Evolutionary conservation across 2,329 filamentous ascomycete genomes (phyloP).

Genomic region (Botrytis aclada): DNA sequence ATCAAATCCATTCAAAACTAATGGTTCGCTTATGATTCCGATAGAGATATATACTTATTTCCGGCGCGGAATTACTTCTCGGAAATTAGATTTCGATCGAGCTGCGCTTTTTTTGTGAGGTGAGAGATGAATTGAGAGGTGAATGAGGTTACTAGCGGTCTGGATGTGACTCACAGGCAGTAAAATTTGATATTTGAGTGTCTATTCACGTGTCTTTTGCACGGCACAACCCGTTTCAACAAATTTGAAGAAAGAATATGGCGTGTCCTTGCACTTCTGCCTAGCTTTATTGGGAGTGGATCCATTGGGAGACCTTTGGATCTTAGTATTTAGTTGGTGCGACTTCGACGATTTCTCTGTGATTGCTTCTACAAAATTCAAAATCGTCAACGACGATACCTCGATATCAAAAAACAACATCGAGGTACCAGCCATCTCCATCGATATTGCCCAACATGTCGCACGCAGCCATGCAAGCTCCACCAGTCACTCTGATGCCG

Average conservation of each 20-base stretch:
- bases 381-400: not conserved
- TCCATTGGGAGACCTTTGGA: no score
- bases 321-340: not conserved
- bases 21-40: not conserved
- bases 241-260: not conserved
- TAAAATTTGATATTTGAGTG: not conserved
- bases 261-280: not conserved
- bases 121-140: not conserved
- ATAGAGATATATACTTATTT: not conserved
- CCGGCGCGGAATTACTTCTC: not conserved
- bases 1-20: not conserved
- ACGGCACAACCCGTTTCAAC: not conserved
- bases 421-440: not conserved
- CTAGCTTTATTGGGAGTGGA: no score
- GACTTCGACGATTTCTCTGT: not conserved
- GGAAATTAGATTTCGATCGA: not conserved
- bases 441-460: not conserved
- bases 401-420: not conserved
- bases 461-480: not conserved
- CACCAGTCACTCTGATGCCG: not conserved
- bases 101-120: not conserved
- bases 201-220: not conserved
- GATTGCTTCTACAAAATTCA: not conserved
- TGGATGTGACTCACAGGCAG: not conserved
- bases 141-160: not conserved